Percentiles rank a stretch among this genome's conserved stretches.
Evolutionary conservation across 2,329 filamentous ascomycete genomes (phyloP).

Genomic region (Botrytis tulipae): DNA sequence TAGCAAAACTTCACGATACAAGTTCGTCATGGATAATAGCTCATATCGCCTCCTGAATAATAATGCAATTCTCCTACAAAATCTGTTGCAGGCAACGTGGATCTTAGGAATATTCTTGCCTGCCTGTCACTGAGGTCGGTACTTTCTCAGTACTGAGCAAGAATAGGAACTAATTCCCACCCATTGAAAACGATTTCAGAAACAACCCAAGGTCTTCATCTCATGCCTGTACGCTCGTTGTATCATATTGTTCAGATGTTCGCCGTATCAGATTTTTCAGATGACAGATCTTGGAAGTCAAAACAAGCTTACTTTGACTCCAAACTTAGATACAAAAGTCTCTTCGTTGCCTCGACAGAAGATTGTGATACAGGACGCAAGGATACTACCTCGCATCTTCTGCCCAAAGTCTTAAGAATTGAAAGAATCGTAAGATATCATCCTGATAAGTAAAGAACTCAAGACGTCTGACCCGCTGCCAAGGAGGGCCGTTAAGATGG

Average conservation of each 20-base stretch:
- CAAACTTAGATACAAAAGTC: not conserved
- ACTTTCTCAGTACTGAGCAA: not conserved
- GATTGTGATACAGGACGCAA: slow-evolving; percentile 1
- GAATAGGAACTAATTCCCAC: not conserved
- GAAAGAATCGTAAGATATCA: not conserved
- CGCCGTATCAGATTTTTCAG: slow-evolving; percentile 3
- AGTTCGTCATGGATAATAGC: not conserved
- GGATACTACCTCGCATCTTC: not conserved
- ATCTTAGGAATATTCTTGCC: not conserved
- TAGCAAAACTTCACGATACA: not conserved
- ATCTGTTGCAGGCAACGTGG: slow-evolving; percentile 13
- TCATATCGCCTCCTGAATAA: not conserved
- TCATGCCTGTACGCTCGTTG: slow-evolving; percentile 2
- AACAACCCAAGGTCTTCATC: not conserved
- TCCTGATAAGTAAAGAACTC: not conserved
- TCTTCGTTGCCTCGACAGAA: not conserved
- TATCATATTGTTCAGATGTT: slow-evolving; percentile 8
- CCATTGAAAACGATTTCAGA: not conserved
- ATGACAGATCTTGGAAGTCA: slow-evolving; percentile 4
- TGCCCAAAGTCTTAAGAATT: not conserved
- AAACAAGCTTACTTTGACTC: not conserved
- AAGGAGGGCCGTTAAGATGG: not conserved
- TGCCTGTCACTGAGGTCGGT: not conserved
- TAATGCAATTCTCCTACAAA: slow-evolving; percentile 7
- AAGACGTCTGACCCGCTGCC: slow-evolving; percentile 11